Evolutionary conservation across 176 grass and related monocot genomes (phyloP), one percentile per base, ranked within the genome.

Genomic region (Rhynchospora pubera): DNA sequence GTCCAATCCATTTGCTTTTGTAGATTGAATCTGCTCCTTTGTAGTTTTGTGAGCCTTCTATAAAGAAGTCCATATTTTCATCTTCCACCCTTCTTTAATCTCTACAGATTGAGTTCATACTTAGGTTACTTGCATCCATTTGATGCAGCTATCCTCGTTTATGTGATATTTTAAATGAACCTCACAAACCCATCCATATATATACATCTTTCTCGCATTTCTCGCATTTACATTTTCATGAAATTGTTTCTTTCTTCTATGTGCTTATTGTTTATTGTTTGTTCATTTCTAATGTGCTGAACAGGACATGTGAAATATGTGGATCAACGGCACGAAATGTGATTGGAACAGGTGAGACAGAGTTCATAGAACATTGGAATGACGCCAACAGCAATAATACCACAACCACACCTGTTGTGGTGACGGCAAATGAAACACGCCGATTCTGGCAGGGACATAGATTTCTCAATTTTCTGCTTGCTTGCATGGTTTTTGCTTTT

Each of bases 401-500:
- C 0, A 73, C 57, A 24, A 77, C 21, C 24, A 46, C 62, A 8
- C 83, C 85, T 80, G 78, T 28, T 16, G 23, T 16, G 7, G 79
- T 73, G 12, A 30, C 82, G n/a, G 13, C 48, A n/a, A 78, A 58
- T 47, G 94, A 97, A 82, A 52, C 59, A 5, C 85, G 86, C 15
- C 94, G 93, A 32, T 96, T 99, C 83, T 99, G 93, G 97, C 93
- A 96, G 34, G 97, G 93, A 1, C 97, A 91, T 42, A 91, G 93
- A 47, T 96, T 99, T 82, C 97, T 99, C 71, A 99, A 99, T 59
- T 93, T 99, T 83, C 87, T 99, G 7, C 91, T 96, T 10, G 97
- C 97, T 13, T 99, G 97, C 85, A 91, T 99, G 91, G 97, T 99
- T 79, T 93, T 96, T 57, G 93, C 97, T 0, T 99, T 99, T 62